Evolutionary conservation across 495 filamentous ascomycete genomes (phyloP).

Genomic region (Lepidopterella palustris): DNA sequence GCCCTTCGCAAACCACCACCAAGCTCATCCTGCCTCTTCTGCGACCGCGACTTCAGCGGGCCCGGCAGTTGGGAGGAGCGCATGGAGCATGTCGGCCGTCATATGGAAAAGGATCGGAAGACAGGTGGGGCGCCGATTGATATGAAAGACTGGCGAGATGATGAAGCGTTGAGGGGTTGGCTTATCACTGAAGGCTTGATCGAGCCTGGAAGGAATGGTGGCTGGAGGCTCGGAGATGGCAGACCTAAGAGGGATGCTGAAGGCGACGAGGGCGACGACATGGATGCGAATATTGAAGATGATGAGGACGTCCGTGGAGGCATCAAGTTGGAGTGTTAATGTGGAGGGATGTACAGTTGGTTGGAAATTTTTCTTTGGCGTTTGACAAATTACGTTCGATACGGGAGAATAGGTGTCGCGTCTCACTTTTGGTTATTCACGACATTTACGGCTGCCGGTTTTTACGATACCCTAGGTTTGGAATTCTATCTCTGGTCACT

Average conservation of each 20-base stretch:
- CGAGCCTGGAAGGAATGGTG: constrained; percentile 7
- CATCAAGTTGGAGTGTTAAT: background rate
- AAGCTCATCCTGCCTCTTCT: constrained; percentile 63
- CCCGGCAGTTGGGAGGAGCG: constrained; percentile 66
- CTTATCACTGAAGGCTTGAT: constrained; percentile 46
- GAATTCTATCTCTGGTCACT: too few relatives aligned
- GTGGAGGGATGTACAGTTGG: background rate
- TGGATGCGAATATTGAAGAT: background rate
- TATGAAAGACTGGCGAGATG: constrained; percentile 39
- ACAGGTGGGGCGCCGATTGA: constrained; percentile 23
- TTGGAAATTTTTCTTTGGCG: background rate
- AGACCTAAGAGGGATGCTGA: constrained; percentile 6
- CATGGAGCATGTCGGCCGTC: constrained; percentile 87
- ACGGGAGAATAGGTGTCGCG: background rate
- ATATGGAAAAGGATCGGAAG: constrained; percentile 55
- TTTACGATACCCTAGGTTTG: too few relatives aligned
- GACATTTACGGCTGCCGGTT: too few relatives aligned
- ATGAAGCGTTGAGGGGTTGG: constrained; percentile 48
- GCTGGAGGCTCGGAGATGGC: constrained; percentile 29
- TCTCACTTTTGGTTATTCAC: too few relatives aligned
- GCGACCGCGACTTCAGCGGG: constrained; percentile 54
- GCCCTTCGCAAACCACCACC: constrained; percentile 55
- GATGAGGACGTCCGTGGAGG: background rate
- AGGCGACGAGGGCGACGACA: background rate
- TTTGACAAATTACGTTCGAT: background rate